Base-by-base conservation (phyloP, 1,284 basidiomycete species). In the Fomitiporia mediterranea region DNA sequence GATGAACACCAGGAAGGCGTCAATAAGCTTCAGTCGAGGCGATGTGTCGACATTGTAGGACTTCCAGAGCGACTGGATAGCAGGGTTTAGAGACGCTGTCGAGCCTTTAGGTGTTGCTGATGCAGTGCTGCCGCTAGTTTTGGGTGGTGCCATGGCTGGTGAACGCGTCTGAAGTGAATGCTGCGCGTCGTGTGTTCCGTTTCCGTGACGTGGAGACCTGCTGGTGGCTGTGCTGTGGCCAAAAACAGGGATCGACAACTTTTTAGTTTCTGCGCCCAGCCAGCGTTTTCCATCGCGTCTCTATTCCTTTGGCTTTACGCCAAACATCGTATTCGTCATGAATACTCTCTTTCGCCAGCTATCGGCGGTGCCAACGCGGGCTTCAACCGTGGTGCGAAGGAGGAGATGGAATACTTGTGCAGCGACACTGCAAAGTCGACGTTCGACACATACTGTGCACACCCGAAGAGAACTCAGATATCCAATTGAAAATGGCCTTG, bases 1-100 rank as follows among this genome's bases (percentile, higher is more conserved):
- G 66, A 98, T 82, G 78, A 98, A 98, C 59, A 91, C 75, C 61
- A 98, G 78, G 77, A 98, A 98, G 9, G 84, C 78, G 75, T 99
- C 96, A 69, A 98, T 84, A 70, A 97, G 84, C 76, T 98, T 97
- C 65, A 98, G 83, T 27, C 91, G 81, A 61, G 88, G 76, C 4
- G 94, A 79, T 0, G 94, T 96, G 56, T 83, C 80, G 23, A 83
- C 77, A 65, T 75, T 72, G 76, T 98, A 97, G 34, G 92, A 86
- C 66, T 78, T 81, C 78, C 83, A 86, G 42, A 95, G 79, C 15
- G 83, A 78, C 35, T 77, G 67, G 51, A 91, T 64, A 21, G 86
- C 75, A 65, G 72, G 62, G 28, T 64, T 59, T 7, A 62, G 71
- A 43, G 65, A 34, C 42, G 71, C 66, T 15, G 43, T 42, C 17